Evolutionary conservation across 2,329 filamentous ascomycete genomes (phyloP), one percentile per base, ranked within the genome.

Genomic region (Talaromyces sp.): DNA sequence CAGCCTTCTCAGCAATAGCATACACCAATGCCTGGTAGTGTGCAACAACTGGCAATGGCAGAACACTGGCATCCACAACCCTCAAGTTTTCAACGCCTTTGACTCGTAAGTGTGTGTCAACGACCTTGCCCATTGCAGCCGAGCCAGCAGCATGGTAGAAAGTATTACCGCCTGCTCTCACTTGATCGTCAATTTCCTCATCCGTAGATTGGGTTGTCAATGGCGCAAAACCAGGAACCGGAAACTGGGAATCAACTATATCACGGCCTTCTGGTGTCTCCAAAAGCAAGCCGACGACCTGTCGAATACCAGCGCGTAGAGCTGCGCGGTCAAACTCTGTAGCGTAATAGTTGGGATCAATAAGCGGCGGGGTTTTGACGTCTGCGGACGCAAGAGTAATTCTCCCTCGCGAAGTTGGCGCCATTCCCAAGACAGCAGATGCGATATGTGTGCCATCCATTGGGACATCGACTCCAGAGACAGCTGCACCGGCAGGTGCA

Each of bases 11-110:
- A 8, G 59, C 63, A 32, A 65, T 12, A 2, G 61, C 66, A 62
- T 70, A 70, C 0, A 67, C 19, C 9, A 60, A 35, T 4, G 62
- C 63, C 50, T 70, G 67, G 1, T 62, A 63, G 41, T 69, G 68
- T 3, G 55, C 65, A 8, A 58, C 57, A 0, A 69, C 11, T 0
- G 66, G 58, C 1, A 65, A 21, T 1, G 67, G 68, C 17, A 70
- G n/a, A 2, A 70, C 62, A 58, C 68, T 70, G 0, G 68, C 66
- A 60, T 70, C 68, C 0, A 67, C 68, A 43, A 70, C 61, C 7
- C 67, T 59, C 19, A 70, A 35, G 27, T 29, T 29, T 5, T 66
- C 53, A 10, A 70, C 64, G 0, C 66, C 66, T 21, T 62, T 38
- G 4, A 68, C 63, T 4, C 64, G 57, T 7, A 65, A 46, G 19